Evolutionary conservation across 2,329 filamentous ascomycete genomes (phyloP).

Genomic region (Fusarium buharicum): DNA sequence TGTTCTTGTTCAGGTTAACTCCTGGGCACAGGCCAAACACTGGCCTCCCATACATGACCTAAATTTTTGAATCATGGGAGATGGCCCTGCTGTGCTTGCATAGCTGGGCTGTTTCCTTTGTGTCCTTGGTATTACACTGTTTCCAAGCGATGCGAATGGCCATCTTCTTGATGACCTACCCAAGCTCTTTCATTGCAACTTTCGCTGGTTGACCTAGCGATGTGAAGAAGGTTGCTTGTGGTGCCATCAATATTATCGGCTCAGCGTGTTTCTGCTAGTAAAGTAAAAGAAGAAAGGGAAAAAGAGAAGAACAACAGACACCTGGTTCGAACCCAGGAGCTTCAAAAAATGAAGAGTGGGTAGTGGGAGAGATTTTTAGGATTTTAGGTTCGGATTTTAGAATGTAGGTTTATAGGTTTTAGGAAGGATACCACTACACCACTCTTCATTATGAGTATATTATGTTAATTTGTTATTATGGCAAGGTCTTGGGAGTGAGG

Average conservation of each 20-base stretch:
- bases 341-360: neutral
- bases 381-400: neutral
- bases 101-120: conserved; percentile 17
- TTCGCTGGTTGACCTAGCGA: conserved; percentile 36
- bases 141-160: conserved; percentile 38
- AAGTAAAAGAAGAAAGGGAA: neutral
- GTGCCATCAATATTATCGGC: no score
- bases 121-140: conserved; percentile 46
- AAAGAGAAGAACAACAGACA: neutral
- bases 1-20: conserved; percentile 45
- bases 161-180: neutral
- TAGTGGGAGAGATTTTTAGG: neutral
- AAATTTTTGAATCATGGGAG: conserved; percentile 40
- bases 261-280: neutral
- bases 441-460: neutral
- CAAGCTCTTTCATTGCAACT: conserved; percentile 38
- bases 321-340: neutral
- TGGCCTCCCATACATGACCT: conserved; percentile 7
- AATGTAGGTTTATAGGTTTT: neutral
- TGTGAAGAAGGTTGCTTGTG: conserved; percentile 34
- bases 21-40: conserved; percentile 28
- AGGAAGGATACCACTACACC: neutral
- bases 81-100: conserved; percentile 32
- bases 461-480: neutral
- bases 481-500: neutral